Evolutionary conservation across 768 basidiomycete genomes (phyloP), one percentile per base, ranked within the genome.

Genomic region (Lentinula guzmanii): DNA sequence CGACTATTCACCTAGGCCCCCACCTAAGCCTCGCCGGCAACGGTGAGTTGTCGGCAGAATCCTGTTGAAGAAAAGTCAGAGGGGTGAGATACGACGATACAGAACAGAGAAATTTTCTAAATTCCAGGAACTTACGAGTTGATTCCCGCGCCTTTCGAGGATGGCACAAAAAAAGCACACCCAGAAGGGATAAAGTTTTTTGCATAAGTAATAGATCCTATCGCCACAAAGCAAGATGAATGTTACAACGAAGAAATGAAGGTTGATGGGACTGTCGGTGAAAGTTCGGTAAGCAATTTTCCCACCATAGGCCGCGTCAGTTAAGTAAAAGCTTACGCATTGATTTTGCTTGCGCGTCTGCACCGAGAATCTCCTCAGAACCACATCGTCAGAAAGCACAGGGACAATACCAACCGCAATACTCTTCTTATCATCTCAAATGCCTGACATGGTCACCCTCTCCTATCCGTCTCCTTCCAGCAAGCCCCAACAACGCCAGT

Each of bases 401-500:
- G 42, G 16, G 42, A 48, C 46, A 5, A 48, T 13, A 28, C 2
- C 41, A 3, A 43, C 55, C 39, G 31, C 24, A 48, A 3, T 24
- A 24, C 11, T 21, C 21, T 48, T 18, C 5, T 21, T 24, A 48
- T 7, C 46, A 8, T 48, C 9, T 16, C n/a, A 59, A 59, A 77
- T 77, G 74, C 72, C 72, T 33, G 75, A 71, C 64, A 78, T 78
- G 72, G 67, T 75, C 50, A 71, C 76, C 24, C 61, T 75, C 46
- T 66, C 74, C 1, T 72, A 74, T 41, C 24, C 59, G 16, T 24
- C 55, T 45, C n/a, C 31, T 33, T 37, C 55, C 24, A 41, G 42
- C 9, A 24, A 50, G 37, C 76, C 76, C 41, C 82, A 84, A 61
- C 81, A 87, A 66, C 77, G 84, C 51, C 78, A 80, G 45, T 95